Evolutionary conservation across 306 rosid species (phyloP).

Genomic region (Vigna unguiculata): DNA sequence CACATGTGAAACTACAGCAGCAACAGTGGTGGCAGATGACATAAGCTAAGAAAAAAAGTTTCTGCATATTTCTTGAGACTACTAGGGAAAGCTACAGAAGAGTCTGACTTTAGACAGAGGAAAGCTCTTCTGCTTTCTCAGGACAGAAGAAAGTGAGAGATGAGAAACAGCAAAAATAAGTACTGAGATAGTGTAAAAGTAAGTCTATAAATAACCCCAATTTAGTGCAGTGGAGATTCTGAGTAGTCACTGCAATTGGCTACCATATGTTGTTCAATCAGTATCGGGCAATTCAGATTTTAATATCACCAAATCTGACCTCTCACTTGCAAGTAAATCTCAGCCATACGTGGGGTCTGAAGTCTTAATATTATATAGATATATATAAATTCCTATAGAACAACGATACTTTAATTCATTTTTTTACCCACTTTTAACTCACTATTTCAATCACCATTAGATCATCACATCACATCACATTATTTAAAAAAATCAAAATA

Average conservation of each 20-base stretch:
- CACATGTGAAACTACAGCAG: not conserved
- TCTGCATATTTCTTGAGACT: not conserved
- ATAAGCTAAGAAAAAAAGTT: not conserved
- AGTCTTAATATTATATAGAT: not conserved
- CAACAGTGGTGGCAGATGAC: not conserved
- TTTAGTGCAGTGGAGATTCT: not conserved
- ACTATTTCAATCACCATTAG: no score
- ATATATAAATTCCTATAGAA: no score
- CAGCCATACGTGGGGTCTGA: not conserved
- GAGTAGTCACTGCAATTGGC: not conserved
- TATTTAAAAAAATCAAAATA: no score
- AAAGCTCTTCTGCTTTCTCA: not conserved
- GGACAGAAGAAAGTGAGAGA: not conserved
- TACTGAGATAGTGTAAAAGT: not conserved
- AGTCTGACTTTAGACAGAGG: not conserved
- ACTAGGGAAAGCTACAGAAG: not conserved
- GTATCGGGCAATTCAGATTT: not conserved
- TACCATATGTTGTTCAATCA: not conserved
- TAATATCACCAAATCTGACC: not conserved
- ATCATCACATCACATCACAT: no score
- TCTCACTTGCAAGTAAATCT: not conserved
- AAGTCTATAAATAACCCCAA: not conserved
- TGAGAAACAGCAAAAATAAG: not conserved
- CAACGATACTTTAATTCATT: no score
- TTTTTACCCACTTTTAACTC: no score